Base-by-base conservation (phyloP, 2,329 filamentous ascomycete species). In the Claviceps sorghi region DNA sequence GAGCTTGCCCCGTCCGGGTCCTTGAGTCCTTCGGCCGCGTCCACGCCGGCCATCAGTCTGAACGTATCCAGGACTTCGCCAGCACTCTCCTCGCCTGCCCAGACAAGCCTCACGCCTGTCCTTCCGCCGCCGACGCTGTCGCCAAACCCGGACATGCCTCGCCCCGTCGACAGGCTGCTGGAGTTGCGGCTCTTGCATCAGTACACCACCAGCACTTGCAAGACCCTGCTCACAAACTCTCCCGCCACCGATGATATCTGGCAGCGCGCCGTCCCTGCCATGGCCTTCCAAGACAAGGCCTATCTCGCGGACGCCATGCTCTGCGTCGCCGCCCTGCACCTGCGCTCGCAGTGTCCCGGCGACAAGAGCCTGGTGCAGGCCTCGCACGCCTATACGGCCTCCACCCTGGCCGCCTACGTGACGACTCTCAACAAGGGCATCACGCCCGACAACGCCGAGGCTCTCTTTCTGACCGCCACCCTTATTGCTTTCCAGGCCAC, bases 401-500 rank as follows among this genome's bases (percentile, higher is more conserved):
- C 80, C 13, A 78, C 79, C 3, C 67, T 83, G 42, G 73, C 76
- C 41, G 75, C 80, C 53, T 84, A 83, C 60, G 78, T 78, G 54
- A 69, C 72, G 2, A 71, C 74, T 1, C 67, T 84, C 32, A 75
- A 73, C 45, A 68, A 69, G 34, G 80, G 80, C 29, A 78, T 83
- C 53, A 76, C 73, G 32, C 70, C 76, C 34, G 65, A 69, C 34
- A 84, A 83, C 53, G 79, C 80, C 9, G 80, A 83, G 61, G 72
- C 79, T 0, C 69, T 84, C 1, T 84, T 84, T 58, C 66, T 82
- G 22, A 83, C 80, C 0, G 72, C 80, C 1, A 72, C 79, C 2
- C 69, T 84, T 58, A 79, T 88, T 62, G 71, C 84, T 60, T 80
- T 88, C 64, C 73, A 88, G 63, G 71, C 84, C 58, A 76, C 80